Evolutionary conservation across 2,329 filamentous ascomycete genomes (phyloP), one percentile per base, ranked within the genome.

Genomic region (Bipolaris cookei): DNA sequence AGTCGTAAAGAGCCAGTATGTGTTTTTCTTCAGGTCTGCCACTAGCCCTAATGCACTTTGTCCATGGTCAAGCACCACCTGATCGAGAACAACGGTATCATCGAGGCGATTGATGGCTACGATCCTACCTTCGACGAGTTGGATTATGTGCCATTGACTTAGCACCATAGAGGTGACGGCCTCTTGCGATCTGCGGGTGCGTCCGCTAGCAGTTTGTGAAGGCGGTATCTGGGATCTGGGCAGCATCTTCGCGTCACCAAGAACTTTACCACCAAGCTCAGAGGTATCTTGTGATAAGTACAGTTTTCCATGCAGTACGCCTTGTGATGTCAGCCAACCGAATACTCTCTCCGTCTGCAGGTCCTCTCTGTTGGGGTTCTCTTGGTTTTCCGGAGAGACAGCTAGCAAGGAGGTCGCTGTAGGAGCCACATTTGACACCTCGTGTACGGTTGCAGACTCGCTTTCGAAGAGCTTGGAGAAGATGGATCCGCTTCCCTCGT

Each of bases 1-100:
- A 0, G 86, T 85, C 0, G 94, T 98, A 71, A 98, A 96, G 2
- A 99, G 84, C 95, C 96, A 99, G 73, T 94, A 97, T 0, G 95
- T 99, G 70, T 94, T 96, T 81, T 97, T 97, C 75, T 95, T 94
- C 59, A 90, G 85, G 76, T 99, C 95, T 7, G 94, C 88, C 48
- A 92, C 89, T 16, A 99, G 84, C 0, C 91, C 92, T n/a, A 99
- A 80, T 4, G 89, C 87, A 67, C 84, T 88, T 67, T 97, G 90
- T 0, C 90, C 90, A 4, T 87, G 84, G 53, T 94, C 90, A 13
- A 98, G 81, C 4, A 99, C 89, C 20, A 88, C 83, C 76, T 98
- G 92, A 73, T 97, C 91, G 66, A 95, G 96, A 1, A 97, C 90
- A 45, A 94, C 82, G 49, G 88, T 86, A 25, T 94, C 92, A 38